Base-by-base conservation (phyloP, 306 rosid genomes). In the Dalbergia cochinchinensis region DNA sequence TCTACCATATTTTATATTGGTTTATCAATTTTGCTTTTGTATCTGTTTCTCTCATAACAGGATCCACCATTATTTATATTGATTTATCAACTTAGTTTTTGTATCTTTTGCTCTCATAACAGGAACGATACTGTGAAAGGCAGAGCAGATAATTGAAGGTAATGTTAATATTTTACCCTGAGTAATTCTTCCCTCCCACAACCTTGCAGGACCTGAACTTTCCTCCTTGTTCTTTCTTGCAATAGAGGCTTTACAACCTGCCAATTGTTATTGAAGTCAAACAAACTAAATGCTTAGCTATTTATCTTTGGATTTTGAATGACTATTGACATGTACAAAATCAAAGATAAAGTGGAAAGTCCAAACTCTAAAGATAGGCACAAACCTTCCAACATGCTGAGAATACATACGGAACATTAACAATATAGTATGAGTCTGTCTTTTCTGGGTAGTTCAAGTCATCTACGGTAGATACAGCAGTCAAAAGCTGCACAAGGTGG, bases 341-440 rank as follows among this genome's bases (percentile, higher is more conserved):
- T 37, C 8, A 77, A 68, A 45, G 53, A 45, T 18, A 33, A 66
- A 68, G 15, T 26, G 31, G 31, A 26, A 26, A 69, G 33, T 8
- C 33, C 33, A 69, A 68, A 71, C 6, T 51, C 58, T 15, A 51
- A 51, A 10, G 58, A 45, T 1, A 22, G 15, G 48, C 72, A 84
- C 92, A 78, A 86, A 96, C 99, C 99, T 89, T 96, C 99, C 99
- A 96, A 82, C 99, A 96, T 54, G 99, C 98, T 0, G 98, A 90
- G 92, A 96, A 96, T 78, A 96, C 85, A 71, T 90, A 91, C 1
- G 99, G 99, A 22, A 69, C 92, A 67, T 96, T 96, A 65, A 96
- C 99, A 26, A 96, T 84, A 76, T 87, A 91, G 80, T 96, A 96
- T 50, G 94, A 89, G 71, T 96, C 94, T 0, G 98, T 96, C 92